Conservation (phyloP, 306 rosid species). For the Abrus precatorius region DNA sequence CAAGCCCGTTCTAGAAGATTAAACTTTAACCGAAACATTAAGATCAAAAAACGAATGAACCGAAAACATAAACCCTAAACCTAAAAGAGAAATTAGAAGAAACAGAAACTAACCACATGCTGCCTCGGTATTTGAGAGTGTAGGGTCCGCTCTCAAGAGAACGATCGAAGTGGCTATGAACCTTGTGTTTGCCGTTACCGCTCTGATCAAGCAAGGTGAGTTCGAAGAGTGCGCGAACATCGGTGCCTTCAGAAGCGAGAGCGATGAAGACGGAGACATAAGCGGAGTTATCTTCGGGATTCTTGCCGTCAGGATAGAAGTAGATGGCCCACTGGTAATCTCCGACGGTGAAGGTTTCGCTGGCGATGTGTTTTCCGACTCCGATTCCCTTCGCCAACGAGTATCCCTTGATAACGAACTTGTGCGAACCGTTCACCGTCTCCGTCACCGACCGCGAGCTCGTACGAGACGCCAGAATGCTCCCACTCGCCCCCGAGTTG, state of each 20-base stretch:
- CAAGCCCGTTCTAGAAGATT: no score
- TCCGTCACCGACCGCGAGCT: slow-evolving; percentile 93
- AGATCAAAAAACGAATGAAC: not conserved
- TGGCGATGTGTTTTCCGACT: slow-evolving; percentile 91
- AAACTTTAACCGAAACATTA: no score
- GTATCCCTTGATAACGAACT: slow-evolving; percentile 86
- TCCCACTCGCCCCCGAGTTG: slow-evolving; percentile 29
- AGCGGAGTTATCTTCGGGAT: slow-evolving; percentile 91
- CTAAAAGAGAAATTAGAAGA: not conserved
- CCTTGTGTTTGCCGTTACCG: slow-evolving; percentile 87
- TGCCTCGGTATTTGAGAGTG: slow-evolving; percentile 92
- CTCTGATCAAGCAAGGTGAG: slow-evolving; percentile 90
- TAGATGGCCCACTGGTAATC: slow-evolving; percentile 97
- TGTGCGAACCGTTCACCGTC: slow-evolving; percentile 96
- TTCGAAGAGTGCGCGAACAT: slow-evolving; percentile 91
- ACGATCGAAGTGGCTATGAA: slow-evolving; percentile 94
- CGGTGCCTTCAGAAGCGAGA: slow-evolving; percentile 94
- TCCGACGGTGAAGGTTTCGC: slow-evolving; percentile 92
- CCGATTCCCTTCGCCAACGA: slow-evolving; percentile 97
- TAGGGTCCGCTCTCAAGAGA: slow-evolving; percentile 93
- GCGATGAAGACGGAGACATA: slow-evolving; percentile 97
- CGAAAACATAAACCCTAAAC: not conserved
- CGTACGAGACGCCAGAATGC: slow-evolving; percentile 65
- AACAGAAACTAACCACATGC: slow-evolving; percentile 79
- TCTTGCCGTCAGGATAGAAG: slow-evolving; percentile 96